Percentiles rank a stretch among this genome's conserved stretches.
Conservation (phyloP, 345 rosid genomes). For the Eucalyptus erythrocorys region DNA sequence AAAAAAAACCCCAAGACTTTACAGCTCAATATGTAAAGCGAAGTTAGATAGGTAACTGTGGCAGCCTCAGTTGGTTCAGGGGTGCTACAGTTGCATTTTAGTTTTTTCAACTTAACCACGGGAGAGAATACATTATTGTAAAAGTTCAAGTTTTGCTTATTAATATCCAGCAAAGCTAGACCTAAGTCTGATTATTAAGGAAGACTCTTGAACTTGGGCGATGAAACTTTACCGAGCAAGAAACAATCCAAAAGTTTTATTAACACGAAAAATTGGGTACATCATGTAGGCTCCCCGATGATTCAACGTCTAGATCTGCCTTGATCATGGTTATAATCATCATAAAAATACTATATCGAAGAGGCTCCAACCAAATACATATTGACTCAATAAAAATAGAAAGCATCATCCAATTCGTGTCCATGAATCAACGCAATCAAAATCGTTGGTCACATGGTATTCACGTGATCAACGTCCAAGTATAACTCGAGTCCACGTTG, state of each 20-base stretch:
- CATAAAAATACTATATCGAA: background rate
- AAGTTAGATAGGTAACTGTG: no score
- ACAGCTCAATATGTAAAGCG: no score
- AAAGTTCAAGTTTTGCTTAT: background rate
- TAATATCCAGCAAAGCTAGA: background rate
- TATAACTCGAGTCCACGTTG: background rate
- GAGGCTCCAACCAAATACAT: background rate
- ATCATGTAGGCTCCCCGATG: no score
- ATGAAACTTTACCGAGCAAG: background rate
- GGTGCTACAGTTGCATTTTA: background rate
- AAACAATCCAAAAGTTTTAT: no score
- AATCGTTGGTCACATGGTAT: background rate
- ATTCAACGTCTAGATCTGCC: no score
- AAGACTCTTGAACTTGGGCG: background rate
- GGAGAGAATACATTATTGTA: background rate
- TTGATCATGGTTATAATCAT: no score
- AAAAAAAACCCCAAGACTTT: no score
- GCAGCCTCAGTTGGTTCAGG: no score
- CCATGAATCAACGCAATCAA: background rate
- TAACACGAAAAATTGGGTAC: no score
- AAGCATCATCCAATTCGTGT: background rate
- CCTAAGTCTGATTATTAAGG: background rate
- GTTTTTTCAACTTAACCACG: background rate
- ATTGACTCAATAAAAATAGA: no score
- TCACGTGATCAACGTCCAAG: background rate